Conservation (phyloP, 371 early-diverging fungal genomes). For the Funneliformis caledonium region DNA sequence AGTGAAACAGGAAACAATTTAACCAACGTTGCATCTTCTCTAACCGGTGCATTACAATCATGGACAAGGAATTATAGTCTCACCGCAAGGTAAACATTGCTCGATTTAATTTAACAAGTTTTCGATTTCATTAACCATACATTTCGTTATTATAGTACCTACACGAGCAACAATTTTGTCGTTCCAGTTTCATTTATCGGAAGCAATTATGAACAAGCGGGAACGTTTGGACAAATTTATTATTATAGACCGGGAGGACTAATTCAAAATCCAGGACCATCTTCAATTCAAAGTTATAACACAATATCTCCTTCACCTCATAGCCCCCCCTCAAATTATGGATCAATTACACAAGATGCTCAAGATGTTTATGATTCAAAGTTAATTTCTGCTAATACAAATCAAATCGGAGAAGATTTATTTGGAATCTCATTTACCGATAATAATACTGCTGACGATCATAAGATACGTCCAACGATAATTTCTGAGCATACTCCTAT, state of each 20-base stretch:
- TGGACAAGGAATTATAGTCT: slow-evolving; percentile 25
- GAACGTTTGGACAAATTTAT: not conserved
- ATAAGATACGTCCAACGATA: not conserved
- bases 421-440: not conserved
- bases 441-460: not conserved
- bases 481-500: slow-evolving; percentile 4
- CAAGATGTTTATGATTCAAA: not conserved
- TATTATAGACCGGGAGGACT: not conserved
- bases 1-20: not conserved
- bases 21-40: not conserved
- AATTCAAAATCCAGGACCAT: not conserved
- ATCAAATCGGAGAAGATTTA: not conserved
- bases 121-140: no score
- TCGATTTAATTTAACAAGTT: no score
- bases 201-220: not conserved
- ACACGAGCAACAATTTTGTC: slow-evolving; percentile 19
- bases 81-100: not conserved
- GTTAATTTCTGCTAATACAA: not conserved
- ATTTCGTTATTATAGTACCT: slow-evolving; percentile 15
- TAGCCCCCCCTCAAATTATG: not conserved
- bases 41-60: slow-evolving; percentile 24
- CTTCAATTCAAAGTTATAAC: not conserved
- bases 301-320: not conserved
- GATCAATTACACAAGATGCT: not conserved
- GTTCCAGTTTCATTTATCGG: slow-evolving; percentile 28